These are phyloP conservation scores for Dipodascopsis tothii DNA, from an alignment of 805 yeast species.

Conservation along the genomic window DNA sequence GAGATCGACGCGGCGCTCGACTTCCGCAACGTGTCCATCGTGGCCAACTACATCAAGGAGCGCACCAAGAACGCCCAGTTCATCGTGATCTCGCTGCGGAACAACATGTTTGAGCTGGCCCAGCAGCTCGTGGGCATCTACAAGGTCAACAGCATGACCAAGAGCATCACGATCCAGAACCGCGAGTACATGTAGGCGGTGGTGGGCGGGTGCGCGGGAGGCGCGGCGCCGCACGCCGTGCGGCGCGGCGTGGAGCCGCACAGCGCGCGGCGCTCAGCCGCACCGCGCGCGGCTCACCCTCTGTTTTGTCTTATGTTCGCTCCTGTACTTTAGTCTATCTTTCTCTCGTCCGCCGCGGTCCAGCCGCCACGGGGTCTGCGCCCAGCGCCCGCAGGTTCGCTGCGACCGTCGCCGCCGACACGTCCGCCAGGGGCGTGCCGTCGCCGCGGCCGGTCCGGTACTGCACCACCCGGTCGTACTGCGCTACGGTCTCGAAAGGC, in stretches of 20 bases:
- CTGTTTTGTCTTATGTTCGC: no score
- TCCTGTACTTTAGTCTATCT: background rate
- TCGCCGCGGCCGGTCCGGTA: background rate
- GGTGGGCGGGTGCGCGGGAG: no score
- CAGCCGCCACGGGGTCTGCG: background rate
- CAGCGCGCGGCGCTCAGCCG: no score
- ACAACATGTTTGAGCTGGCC: slow-evolving; percentile 96
- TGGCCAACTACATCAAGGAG: slow-evolving; percentile 93
- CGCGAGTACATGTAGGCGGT: slow-evolving; percentile 12
- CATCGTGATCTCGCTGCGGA: slow-evolving; percentile 86
- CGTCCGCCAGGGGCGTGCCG: background rate
- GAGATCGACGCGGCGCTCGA: slow-evolving; percentile 98
- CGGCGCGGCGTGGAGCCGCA: no score
- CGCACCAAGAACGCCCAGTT: slow-evolving; percentile 95
- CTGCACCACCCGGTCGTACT: slow-evolving; percentile 15
- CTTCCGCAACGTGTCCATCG: slow-evolving; percentile 92
- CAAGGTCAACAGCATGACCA: slow-evolving; percentile 72
- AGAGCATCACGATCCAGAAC: slow-evolving; percentile 21
- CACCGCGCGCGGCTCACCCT: no score
- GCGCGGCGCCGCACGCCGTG: no score
- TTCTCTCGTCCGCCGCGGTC: background rate
- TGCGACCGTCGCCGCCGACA: background rate
- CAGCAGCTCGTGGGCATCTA: slow-evolving; percentile 91
- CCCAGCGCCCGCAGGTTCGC: background rate
- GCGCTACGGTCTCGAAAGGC: slow-evolving; percentile 13